These are phyloP conservation scores for Pythium brassicae DNA, from an alignment of 352 stramenopile genomes.

Conservation along the genomic window DNA sequence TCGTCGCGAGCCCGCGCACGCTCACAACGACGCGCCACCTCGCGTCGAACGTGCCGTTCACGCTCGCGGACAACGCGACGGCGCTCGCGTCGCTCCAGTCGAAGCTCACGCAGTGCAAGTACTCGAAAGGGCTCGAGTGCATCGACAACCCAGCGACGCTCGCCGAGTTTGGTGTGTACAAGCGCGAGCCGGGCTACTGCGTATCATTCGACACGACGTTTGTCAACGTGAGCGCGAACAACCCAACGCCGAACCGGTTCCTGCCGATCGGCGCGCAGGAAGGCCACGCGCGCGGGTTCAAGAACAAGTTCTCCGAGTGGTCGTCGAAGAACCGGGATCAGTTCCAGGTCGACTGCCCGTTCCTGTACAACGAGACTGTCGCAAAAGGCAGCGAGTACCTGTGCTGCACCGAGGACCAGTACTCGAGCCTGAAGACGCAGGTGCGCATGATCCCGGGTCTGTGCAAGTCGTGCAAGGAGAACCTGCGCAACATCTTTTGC, in stretches of 20 bases:
- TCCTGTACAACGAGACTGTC: conserved; percentile 68
- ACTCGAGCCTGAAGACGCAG: conserved; percentile 51
- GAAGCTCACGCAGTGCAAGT: conserved; percentile 59
- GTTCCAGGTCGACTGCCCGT: conserved; percentile 64
- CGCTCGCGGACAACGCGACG: conserved; percentile 30
- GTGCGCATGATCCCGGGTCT: conserved; percentile 48
- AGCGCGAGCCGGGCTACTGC: conserved; percentile 40
- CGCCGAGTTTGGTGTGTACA: conserved; percentile 47
- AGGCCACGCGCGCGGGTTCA: conserved; percentile 44
- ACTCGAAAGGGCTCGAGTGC: conserved; percentile 56
- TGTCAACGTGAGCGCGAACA: conserved; percentile 28
- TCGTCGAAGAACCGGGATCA: conserved; percentile 44
- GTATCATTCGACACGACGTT: conserved; percentile 66
- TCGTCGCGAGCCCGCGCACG: not conserved
- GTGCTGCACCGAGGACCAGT: conserved; percentile 81
- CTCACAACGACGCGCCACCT: conserved; percentile 6
- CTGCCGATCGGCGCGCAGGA: conserved; percentile 57
- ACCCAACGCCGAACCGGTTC: conserved; percentile 50
- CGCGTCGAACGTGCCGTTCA: conserved; percentile 24
- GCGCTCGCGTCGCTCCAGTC: conserved; percentile 34
- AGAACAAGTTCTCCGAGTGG: conserved; percentile 76
- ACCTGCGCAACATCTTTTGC: conserved; percentile 76
- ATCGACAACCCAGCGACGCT: conserved; percentile 45
- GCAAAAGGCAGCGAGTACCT: conserved; percentile 46
- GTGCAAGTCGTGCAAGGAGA: conserved; percentile 70